Evolutionary conservation across 164 flowering plant species (phyloP), one percentile per base, ranked within the genome.

Genomic region (Cinnamomum chago): DNA sequence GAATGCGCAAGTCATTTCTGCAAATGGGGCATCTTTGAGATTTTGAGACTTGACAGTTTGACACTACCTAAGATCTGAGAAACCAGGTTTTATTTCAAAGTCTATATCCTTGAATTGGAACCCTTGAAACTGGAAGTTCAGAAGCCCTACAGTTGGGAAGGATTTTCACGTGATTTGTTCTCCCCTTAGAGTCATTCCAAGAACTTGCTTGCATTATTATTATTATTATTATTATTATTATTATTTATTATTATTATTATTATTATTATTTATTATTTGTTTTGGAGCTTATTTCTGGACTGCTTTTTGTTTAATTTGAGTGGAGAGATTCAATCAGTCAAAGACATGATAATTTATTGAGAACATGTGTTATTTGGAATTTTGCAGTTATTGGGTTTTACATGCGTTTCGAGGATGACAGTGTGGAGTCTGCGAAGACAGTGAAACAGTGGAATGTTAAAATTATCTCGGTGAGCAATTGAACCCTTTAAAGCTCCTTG

Each of bases 401-500:
- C 80, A 88, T 96, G 92, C 91, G 98, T 33, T 96, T 94, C 79
- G 99, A 96, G 83, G 99, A 96, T 77, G 99, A 96, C 80, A 94
- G 99, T 27, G 86, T 96, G 78, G 99, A 96, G 78, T 94, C 99
- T 7, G 97, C 97, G n/a, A 96, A 92, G 84, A 88, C 68, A 71
- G 98, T 90, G 80, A 96, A 94, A 83, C 98, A 96, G 80, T 94
- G 99, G 99, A 96, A 96, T 85, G 99, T 94, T 60, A 96, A 96
- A 83, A 96, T 96, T 64, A 94, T 96, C 72, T 91, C 98, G 81
- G 99, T 96, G 58, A 84, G 95, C 50, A 78, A 47, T 40, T 40
- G 47, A 40, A 40, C 47, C 67, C 27, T 52, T 28, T n/a, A 5
- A 9, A 28, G 58, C 66, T 74, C 14, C 60, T 65, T 75, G 20